phyloP scores from a whole-genome alignment of 768 basidiomycete genomes.

The Leccinum arenicola region DNA sequence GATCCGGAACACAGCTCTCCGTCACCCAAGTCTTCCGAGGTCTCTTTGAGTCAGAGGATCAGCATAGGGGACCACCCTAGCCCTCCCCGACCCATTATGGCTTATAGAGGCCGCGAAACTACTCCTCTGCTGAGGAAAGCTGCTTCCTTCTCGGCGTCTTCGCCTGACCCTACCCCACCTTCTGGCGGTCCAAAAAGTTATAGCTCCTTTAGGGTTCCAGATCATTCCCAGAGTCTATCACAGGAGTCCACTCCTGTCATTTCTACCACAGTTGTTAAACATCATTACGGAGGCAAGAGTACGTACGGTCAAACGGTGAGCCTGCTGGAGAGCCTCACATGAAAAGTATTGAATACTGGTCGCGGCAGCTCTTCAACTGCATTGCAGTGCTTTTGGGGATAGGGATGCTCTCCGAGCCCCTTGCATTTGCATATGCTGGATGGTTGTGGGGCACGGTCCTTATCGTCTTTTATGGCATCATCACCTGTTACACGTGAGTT shows the following conservation, averaged over 20 bases:
- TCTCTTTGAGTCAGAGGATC: constrained; percentile 21
- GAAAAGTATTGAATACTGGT: constrained; percentile 1
- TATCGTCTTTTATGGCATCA: constrained; percentile 69
- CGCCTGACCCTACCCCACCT: constrained; percentile 1
- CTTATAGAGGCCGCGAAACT: constrained; percentile 13
- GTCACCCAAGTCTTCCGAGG: constrained; percentile 15
- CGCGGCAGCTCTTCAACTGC: constrained; percentile 76
- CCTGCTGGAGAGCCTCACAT: not conserved
- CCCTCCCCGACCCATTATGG: not conserved
- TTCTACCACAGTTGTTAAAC: not conserved
- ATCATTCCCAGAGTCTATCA: not conserved
- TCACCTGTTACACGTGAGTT: constrained; percentile 88
- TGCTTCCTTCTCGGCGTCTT: constrained; percentile 32
- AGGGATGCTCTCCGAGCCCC: constrained; percentile 84
- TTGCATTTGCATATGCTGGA: constrained; percentile 90
- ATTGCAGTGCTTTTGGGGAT: constrained; percentile 85
- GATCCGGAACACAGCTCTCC: not conserved
- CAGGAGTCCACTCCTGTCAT: constrained; percentile 6
- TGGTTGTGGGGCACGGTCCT: constrained; percentile 79
- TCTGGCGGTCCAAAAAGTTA: not conserved
- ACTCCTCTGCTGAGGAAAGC: constrained; percentile 43
- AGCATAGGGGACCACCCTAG: constrained; percentile 3
- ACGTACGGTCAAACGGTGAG: constrained; percentile 73
- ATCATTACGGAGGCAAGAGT: constrained; percentile 52
- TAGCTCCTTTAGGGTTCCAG: not conserved